phyloP scores from a whole-genome alignment of 495 filamentous ascomycete genomes.

The Antarctomyces pellizariae region DNA sequence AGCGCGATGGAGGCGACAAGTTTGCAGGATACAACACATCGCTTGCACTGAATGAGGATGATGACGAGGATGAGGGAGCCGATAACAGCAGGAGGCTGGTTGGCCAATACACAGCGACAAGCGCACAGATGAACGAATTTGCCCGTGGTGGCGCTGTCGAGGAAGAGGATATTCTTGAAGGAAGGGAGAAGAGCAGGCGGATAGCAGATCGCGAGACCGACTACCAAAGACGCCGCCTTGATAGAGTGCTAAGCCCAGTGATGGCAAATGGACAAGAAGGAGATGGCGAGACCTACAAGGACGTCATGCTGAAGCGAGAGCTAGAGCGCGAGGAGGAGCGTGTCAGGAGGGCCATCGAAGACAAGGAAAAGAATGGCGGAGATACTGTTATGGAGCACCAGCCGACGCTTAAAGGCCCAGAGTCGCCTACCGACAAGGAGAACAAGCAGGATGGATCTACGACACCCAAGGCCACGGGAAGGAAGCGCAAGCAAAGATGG shows the following conservation, averaged over 20 bases:
- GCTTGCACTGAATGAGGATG: conserved; percentile 60
- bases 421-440: conserved; percentile 32
- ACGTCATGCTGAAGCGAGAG: conserved; percentile 78
- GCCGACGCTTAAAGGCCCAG: conserved; percentile 39
- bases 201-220: conserved; percentile 88
- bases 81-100: conserved; percentile 59
- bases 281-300: conserved; percentile 50
- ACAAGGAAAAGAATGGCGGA: conserved; percentile 44
- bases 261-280: conserved; percentile 49
- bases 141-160: conserved; percentile 62
- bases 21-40: conserved; percentile 80
- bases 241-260: conserved; percentile 70
- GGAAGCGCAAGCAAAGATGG: conserved; percentile 89
- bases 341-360: conserved; percentile 56
- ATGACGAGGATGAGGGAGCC: conserved; percentile 68
- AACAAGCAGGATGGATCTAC: conserved; percentile 46
- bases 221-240: conserved; percentile 87
- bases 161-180: conserved; percentile 76
- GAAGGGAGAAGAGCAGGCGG: conserved; percentile 68
- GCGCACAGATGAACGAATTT: conserved; percentile 83
- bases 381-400: conserved; percentile 34
- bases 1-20: conserved; percentile 53
- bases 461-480: conserved; percentile 33
- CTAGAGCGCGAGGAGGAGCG: conserved; percentile 87
- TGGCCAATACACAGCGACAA: conserved; percentile 90